These are phyloP conservation scores for Trichoderma citrinoviride DNA, from an alignment of 2,329 filamentous ascomycete genomes.

Conservation along the genomic window DNA sequence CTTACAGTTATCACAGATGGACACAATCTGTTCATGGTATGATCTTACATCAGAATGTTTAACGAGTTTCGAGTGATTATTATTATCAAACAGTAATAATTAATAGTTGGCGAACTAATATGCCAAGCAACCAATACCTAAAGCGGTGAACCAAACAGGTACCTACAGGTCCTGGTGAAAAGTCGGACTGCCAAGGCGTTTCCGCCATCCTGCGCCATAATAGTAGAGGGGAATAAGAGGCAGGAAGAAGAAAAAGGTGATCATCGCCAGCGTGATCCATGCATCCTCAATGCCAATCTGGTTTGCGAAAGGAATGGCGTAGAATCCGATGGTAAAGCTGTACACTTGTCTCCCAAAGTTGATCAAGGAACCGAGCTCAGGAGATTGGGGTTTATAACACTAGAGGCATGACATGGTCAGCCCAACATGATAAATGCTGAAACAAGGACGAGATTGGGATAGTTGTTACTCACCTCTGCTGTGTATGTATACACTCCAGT, in stretches of 20 bases:
- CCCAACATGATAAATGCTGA: neutral
- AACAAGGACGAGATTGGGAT: neutral
- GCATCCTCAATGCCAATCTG: conserved; percentile 5
- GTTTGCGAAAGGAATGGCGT: neutral
- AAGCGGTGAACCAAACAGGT: neutral
- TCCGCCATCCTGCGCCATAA: conserved; percentile 6
- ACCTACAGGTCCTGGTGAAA: conserved; percentile 10
- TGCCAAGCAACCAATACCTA: too few relatives aligned
- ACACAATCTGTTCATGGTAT: too few relatives aligned
- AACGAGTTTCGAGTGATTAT: too few relatives aligned
- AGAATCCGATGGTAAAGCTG: conserved; percentile 14
- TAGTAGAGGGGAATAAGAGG: conserved; percentile 9
- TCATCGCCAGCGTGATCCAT: conserved; percentile 9
- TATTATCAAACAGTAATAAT: too few relatives aligned
- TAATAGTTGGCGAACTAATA: too few relatives aligned
- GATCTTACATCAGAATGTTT: too few relatives aligned
- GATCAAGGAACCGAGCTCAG: conserved; percentile 4
- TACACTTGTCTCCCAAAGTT: conserved; percentile 12
- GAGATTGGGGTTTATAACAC: conserved; percentile 15
- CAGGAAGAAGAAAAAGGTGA: conserved; percentile 4
- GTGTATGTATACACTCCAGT: conserved; percentile 15
- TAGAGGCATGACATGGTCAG: neutral
- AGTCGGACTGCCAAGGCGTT: conserved; percentile 4
- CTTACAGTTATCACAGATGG: too few relatives aligned
- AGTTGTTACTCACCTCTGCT: neutral